Base-by-base conservation (phyloP, 345 rosid genomes). In the Garcia nutans region DNA sequence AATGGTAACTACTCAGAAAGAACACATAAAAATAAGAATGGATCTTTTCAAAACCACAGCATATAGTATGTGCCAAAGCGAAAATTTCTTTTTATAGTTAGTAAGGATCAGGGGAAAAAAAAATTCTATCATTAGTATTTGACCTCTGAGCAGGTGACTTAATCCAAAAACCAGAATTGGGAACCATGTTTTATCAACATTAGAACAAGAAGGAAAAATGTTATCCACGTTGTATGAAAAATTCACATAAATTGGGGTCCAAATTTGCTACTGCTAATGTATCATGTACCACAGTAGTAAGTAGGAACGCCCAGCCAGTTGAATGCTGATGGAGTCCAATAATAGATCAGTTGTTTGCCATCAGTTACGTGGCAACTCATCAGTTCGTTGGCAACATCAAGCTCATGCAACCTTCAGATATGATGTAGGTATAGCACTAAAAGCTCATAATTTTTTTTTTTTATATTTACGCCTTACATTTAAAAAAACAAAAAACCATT, bases 1-100 rank as follows among this genome's bases (percentile, higher is more conserved):
- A 20, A 96, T 88, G 0, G 86, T 93, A 81, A 95, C 99, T 95
- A 78, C 24, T 52, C 15, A 69, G n/a, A 74, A n/a, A 54, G 41
- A 69, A 50, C 17, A 74, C 16, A 33, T 23, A n/a, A 47, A 44
- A 60, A 72, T 79, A 10, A 65, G 73, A 60, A 67, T 42, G 19
- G 19, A 13, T 7, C 49, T 28, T 20, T 10, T 20, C 66, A 12
- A 55, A 76, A 41, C 13, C 56, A 42, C 2, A 19, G 50, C 26
- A 65, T 3, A 37, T 31, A 28, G 9, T 9, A 60, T 12, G 23
- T 49, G 50, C 50, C 13, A 58, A 11, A 24, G 6, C 6, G 2
- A 60, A 60, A 3, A 17, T 3, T 17, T 15, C 3, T 54, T 54
- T 52, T 52, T 52, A 10, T 52, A 10, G 19, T 12, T 50, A 50